Conservation (phyloP, 208 protist genomes). For the Novymonas esmeraldas region DNA sequence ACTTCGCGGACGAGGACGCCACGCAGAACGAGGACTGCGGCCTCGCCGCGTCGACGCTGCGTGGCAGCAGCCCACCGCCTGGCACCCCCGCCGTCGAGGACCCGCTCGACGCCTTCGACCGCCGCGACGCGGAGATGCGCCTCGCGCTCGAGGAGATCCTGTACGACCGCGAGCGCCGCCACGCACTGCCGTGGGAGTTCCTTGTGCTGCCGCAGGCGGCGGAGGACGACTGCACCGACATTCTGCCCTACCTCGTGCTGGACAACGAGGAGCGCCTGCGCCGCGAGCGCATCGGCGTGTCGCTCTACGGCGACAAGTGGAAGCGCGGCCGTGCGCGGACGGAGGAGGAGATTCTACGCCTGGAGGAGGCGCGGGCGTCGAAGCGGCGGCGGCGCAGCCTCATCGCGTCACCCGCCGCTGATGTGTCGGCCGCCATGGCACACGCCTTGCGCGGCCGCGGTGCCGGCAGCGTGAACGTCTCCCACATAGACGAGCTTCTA, state of each 20-base stretch:
- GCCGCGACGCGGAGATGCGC: conserved; percentile 25
- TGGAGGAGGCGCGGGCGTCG: conserved; percentile 47
- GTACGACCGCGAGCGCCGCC: conserved; percentile 68
- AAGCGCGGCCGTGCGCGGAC: conserved; percentile 68
- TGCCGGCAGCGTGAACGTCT: conserved; percentile 61
- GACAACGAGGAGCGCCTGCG: conserved; percentile 87
- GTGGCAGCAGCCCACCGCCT: conserved; percentile 22
- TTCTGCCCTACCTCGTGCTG: conserved; percentile 73
- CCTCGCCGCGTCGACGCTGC: background rate
- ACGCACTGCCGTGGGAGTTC: conserved; percentile 88
- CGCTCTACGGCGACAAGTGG: conserved; percentile 76
- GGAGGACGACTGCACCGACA: conserved; percentile 67
- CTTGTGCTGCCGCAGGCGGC: conserved; percentile 60
- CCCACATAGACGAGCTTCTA: conserved; percentile 79
- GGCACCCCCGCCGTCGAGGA: conserved; percentile 8
- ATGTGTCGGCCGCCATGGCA: conserved; percentile 62
- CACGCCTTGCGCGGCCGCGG: conserved; percentile 68
- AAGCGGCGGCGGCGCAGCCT: conserved; percentile 55
- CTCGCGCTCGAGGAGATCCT: conserved; percentile 53
- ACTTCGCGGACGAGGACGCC: conserved; percentile 43
- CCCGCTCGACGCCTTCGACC: conserved; percentile 3
- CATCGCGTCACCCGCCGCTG: conserved; percentile 48
- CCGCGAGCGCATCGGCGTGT: conserved; percentile 66
- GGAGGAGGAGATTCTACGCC: conserved; percentile 63
- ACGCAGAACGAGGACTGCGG: conserved; percentile 32